phyloP scores from a whole-genome alignment of 1,139 yeast species.

The Yamadazyma aaseri region DNA sequence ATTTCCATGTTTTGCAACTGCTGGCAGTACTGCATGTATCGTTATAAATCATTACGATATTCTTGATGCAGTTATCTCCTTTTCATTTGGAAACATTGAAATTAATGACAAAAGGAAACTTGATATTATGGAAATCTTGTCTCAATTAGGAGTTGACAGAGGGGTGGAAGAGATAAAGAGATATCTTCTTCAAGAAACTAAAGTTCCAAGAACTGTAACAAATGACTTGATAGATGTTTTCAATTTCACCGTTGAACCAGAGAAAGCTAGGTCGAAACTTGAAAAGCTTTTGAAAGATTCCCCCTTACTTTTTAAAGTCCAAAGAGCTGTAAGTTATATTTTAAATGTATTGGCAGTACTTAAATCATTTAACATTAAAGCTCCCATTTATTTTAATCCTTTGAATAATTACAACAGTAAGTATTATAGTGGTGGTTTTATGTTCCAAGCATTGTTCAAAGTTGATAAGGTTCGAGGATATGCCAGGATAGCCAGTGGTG shows the following conservation, averaged over 20 bases:
- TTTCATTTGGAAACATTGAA: slow-evolving; percentile 76
- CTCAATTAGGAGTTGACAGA: slow-evolving; percentile 74
- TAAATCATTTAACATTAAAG: slow-evolving; percentile 49
- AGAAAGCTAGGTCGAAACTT: slow-evolving; percentile 59
- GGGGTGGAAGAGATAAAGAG: slow-evolving; percentile 63
- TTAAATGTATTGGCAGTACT: slow-evolving; percentile 54
- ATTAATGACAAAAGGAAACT: slow-evolving; percentile 60
- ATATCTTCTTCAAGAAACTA: slow-evolving; percentile 65
- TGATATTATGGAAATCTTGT: slow-evolving; percentile 66
- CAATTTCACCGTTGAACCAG: slow-evolving; percentile 70
- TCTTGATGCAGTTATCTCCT: slow-evolving; percentile 57
- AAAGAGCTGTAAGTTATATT: slow-evolving; percentile 60
- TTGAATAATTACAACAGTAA: slow-evolving; percentile 77
- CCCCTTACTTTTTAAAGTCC: slow-evolving; percentile 60
- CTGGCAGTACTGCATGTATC: slow-evolving; percentile 49
- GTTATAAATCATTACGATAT: slow-evolving; percentile 80
- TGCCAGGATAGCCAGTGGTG: slow-evolving; percentile 80
- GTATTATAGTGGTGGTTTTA: slow-evolving; percentile 75
- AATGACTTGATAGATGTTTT: slow-evolving; percentile 75
- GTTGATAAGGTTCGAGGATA: slow-evolving; percentile 39
- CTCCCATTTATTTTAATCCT: slow-evolving; percentile 54
- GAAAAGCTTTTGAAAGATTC: slow-evolving; percentile 74
- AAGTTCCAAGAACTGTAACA: slow-evolving; percentile 76
- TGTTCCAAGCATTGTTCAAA: slow-evolving; percentile 83
- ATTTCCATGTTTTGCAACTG: slow-evolving; percentile 61